Evolutionary conservation across 768 basidiomycete species (phyloP).

Genomic region (Jaapia argillacea): DNA sequence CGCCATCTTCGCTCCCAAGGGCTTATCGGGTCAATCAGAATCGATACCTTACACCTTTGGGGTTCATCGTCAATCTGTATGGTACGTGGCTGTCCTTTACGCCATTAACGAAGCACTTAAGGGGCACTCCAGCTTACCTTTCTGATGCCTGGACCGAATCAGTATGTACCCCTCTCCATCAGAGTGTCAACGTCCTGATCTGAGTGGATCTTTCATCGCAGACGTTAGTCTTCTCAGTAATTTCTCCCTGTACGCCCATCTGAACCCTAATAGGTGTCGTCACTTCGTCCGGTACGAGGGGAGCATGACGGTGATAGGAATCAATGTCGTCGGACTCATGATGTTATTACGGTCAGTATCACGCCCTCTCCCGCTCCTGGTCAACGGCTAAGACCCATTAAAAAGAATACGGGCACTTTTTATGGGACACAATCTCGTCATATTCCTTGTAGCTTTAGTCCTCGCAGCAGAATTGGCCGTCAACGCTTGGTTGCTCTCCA

Average conservation of each 20-base stretch:
- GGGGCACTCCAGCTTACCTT: slow-evolving; percentile 12
- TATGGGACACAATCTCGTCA: slow-evolving; percentile 12
- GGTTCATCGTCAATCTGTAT: slow-evolving; percentile 46
- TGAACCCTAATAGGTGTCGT: slow-evolving; percentile 14
- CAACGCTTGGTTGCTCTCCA: slow-evolving; percentile 45
- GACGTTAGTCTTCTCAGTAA: too few relatives aligned
- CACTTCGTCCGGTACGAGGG: slow-evolving; percentile 25
- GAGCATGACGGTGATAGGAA: slow-evolving; percentile 40
- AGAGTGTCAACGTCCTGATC: too few relatives aligned
- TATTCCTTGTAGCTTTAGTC: slow-evolving; percentile 19
- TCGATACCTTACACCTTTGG: slow-evolving; percentile 53
- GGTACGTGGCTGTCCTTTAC: slow-evolving; percentile 11
- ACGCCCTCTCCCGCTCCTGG: not conserved
- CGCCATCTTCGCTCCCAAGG: not conserved
- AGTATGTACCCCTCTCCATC: slow-evolving; percentile 7
- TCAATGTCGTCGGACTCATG: slow-evolving; percentile 44
- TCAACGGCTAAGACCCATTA: too few relatives aligned
- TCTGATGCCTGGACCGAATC: slow-evolving; percentile 8
- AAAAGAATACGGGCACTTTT: slow-evolving; percentile 25
- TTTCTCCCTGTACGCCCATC: too few relatives aligned
- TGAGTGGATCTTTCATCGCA: too few relatives aligned
- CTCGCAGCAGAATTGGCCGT: slow-evolving; percentile 34
- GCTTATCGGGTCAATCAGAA: slow-evolving; percentile 30
- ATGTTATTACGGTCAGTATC: slow-evolving; percentile 40
- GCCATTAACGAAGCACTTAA: not conserved